Evolutionary conservation across 768 basidiomycete species (phyloP).

Genomic region (Boletus rufocinnamomeus): DNA sequence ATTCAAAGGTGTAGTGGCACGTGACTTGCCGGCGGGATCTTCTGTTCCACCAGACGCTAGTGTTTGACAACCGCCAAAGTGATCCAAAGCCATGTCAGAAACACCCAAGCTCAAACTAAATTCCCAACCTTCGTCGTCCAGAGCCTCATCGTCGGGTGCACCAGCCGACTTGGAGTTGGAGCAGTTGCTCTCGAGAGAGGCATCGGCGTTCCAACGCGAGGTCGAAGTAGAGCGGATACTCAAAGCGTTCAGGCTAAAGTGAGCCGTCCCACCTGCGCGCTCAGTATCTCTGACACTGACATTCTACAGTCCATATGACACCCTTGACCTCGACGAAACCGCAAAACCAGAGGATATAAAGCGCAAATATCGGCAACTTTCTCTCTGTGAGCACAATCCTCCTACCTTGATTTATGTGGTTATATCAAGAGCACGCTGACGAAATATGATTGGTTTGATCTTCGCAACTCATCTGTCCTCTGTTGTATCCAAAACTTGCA

Average conservation of each 20-base stretch:
- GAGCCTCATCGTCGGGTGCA: slow-evolving; percentile 9
- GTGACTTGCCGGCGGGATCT: slow-evolving; percentile 16
- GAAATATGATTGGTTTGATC: slow-evolving; percentile 10
- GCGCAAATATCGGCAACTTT: slow-evolving; percentile 83
- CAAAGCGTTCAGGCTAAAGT: slow-evolving; percentile 97
- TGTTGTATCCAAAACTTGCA: neutral
- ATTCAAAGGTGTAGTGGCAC: too few species aligned
- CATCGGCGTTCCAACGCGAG: slow-evolving; percentile 84
- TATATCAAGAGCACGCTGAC: slow-evolving; percentile 25
- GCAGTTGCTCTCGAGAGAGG: slow-evolving; percentile 75
- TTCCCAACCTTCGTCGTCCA: slow-evolving; percentile 2
- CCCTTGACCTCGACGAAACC: slow-evolving; percentile 75
- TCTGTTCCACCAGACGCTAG: neutral
- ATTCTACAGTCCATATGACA: slow-evolving; percentile 83
- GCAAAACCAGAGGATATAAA: slow-evolving; percentile 83
- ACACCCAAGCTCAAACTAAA: slow-evolving; percentile 21
- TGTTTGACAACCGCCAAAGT: neutral
- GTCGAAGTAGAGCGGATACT: slow-evolving; percentile 90
- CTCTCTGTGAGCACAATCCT: slow-evolving; percentile 63
- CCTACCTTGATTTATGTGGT: slow-evolving; percentile 3
- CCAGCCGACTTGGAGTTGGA: slow-evolving; percentile 64
- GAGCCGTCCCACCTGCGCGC: slow-evolving; percentile 26
- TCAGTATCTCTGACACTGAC: neutral
- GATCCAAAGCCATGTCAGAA: slow-evolving; percentile 23
- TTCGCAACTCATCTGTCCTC: neutral